Evolutionary conservation across 371 early-diverging fungal species (phyloP).

Genomic region (Haplosporangium sp.): DNA sequence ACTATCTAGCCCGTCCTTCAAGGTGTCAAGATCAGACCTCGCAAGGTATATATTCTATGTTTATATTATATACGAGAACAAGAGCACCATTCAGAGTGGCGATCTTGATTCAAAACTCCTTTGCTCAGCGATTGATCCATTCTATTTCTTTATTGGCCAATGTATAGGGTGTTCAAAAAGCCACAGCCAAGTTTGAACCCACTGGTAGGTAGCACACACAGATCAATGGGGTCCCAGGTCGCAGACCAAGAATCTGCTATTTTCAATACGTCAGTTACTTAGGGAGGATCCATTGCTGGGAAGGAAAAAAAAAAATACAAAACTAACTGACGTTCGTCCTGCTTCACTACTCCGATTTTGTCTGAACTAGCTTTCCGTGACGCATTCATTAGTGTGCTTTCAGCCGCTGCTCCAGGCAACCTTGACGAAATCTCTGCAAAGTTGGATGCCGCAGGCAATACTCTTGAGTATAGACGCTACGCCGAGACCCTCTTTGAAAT

Average conservation of each 20-base stretch:
- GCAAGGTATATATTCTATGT: conserved; percentile 60
- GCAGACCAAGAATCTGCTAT: no score
- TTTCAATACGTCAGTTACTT: no score
- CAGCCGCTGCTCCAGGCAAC: conserved; percentile 70
- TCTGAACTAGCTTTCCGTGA: conserved; percentile 74
- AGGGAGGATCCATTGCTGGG: no score
- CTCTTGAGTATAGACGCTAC: conserved; percentile 94
- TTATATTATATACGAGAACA: neutral
- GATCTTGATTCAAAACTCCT: no score
- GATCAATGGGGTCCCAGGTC: no score
- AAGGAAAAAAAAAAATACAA: no score
- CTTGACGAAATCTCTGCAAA: conserved; percentile 76
- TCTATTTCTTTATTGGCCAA: conserved; percentile 9
- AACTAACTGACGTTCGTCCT: no score
- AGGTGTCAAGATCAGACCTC: conserved; percentile 86
- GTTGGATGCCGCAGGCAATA: conserved; percentile 86
- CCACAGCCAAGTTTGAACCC: conserved; percentile 87
- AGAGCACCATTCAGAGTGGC: neutral
- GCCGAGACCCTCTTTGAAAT: conserved; percentile 94
- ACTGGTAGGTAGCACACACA: conserved; percentile 76
- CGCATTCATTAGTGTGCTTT: conserved; percentile 73
- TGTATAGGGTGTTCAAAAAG: conserved; percentile 82
- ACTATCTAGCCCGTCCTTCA: conserved; percentile 72
- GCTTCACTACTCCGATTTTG: no score
- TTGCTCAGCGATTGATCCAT: conserved; percentile 1